These are phyloP conservation scores for Cytospora chrysosperma DNA, from an alignment of 2,329 filamentous ascomycete species.

Conservation along the genomic window DNA sequence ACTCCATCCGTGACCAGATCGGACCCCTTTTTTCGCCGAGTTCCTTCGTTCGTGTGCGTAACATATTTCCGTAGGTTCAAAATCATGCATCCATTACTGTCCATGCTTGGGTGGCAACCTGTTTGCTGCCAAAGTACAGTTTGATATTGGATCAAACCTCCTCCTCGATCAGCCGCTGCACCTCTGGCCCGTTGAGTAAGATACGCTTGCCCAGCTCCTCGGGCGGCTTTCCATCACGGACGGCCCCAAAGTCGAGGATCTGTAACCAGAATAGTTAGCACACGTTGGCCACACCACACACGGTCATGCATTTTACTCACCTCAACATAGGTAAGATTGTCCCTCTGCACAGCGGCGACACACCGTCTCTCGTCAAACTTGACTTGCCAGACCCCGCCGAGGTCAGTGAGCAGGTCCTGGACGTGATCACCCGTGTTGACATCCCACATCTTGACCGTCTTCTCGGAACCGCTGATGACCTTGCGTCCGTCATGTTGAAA, in stretches of 20 bases:
- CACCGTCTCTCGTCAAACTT: slow-evolving; percentile 95
- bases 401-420: slow-evolving; percentile 86
- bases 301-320: slow-evolving; percentile 50
- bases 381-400: slow-evolving; percentile 98
- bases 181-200: slow-evolving; percentile 58
- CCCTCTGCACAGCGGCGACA: slow-evolving; percentile 92
- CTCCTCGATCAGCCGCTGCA: slow-evolving; percentile 50
- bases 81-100: not conserved
- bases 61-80: not conserved
- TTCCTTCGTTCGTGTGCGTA: slow-evolving; percentile 1
- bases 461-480: slow-evolving; percentile 92
- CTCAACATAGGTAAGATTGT: slow-evolving; percentile 92
- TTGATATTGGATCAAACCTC: slow-evolving; percentile 32
- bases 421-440: slow-evolving; percentile 88
- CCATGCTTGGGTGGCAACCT: not conserved
- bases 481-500: slow-evolving; percentile 98
- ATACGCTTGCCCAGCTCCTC: slow-evolving; percentile 79
- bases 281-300: not conserved
- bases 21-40: not conserved
- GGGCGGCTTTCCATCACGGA: slow-evolving; percentile 78
- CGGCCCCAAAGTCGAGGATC: slow-evolving; percentile 97
- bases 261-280: slow-evolving; percentile 41
- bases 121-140: not conserved
- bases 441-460: slow-evolving; percentile 98
- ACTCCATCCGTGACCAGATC: not conserved